phyloP scores from a whole-genome alignment of 208 protist genomes.

The Crithidia fasciculata region DNA sequence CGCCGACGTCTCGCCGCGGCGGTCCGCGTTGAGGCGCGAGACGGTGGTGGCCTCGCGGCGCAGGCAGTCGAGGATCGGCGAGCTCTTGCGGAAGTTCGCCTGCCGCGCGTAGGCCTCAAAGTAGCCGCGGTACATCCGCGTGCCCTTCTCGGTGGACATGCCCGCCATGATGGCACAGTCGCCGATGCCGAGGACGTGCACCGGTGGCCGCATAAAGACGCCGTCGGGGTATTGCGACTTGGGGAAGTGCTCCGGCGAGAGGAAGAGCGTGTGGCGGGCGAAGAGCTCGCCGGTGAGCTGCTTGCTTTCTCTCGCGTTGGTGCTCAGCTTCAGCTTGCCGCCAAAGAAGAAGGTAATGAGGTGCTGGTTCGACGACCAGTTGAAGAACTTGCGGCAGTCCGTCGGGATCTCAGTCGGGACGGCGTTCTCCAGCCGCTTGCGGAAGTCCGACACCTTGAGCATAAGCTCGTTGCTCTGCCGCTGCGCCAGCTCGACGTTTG shows the following conservation, averaged over 20 bases:
- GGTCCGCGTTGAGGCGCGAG: conserved; percentile 58
- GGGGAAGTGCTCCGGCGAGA: conserved; percentile 40
- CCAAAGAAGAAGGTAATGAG: conserved; percentile 92
- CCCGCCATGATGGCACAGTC: conserved; percentile 88
- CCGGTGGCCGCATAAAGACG: conserved; percentile 86
- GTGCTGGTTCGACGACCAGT: conserved; percentile 92
- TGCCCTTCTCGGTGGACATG: conserved; percentile 77
- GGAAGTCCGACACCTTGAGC: conserved; percentile 66
- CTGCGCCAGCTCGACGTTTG: conserved; percentile 85
- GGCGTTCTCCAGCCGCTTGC: conserved; percentile 64
- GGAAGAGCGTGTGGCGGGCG: conserved; percentile 83
- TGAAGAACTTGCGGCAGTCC: conserved; percentile 92
- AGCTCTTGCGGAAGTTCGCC: conserved; percentile 88
- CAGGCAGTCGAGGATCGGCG: conserved; percentile 77
- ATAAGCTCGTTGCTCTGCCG: conserved; percentile 82
- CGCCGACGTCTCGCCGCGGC: conserved; percentile 61
- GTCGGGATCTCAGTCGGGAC: conserved; percentile 84
- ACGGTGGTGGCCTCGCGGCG: conserved; percentile 66
- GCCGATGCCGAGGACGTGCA: conserved; percentile 79
- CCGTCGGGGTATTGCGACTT: conserved; percentile 70
- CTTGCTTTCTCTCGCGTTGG: conserved; percentile 85
- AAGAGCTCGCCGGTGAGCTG: conserved; percentile 77
- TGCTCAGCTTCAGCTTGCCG: conserved; percentile 88
- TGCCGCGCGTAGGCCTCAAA: conserved; percentile 85
- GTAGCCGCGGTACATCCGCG: conserved; percentile 85